phyloP scores from a whole-genome alignment of 768 basidiomycete species.

The Tricholoma bakamatsutake region DNA sequence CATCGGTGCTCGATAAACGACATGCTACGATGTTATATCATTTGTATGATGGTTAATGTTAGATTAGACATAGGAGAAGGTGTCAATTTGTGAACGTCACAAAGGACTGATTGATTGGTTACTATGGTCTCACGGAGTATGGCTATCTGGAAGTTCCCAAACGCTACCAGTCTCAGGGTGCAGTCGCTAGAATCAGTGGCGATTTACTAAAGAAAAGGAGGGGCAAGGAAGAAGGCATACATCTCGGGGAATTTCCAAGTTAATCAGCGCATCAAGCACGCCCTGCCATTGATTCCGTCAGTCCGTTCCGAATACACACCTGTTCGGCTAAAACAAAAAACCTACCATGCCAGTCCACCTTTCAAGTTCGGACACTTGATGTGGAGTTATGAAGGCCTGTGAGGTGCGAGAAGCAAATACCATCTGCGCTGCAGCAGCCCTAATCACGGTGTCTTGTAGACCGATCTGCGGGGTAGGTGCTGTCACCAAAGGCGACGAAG shows the following conservation, averaged over 20 bases:
- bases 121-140: not conserved
- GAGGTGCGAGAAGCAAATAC: constrained; percentile 74
- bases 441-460: constrained; percentile 38
- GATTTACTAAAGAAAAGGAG: not conserved
- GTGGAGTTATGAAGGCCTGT: constrained; percentile 69
- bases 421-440: constrained; percentile 78
- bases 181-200: constrained; percentile 31
- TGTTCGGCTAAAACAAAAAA: not conserved
- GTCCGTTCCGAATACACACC: constrained; percentile 1
- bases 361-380: constrained; percentile 54
- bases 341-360: constrained; percentile 50
- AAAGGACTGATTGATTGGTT: not conserved
- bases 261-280: constrained; percentile 50
- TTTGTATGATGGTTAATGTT: not conserved
- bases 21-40: too few species aligned
- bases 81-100: not conserved
- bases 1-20: not conserved
- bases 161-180: constrained; percentile 53
- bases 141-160: constrained; percentile 35
- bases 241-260: constrained; percentile 40
- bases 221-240: constrained; percentile 31
- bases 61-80: not conserved
- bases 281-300: constrained; percentile 26
- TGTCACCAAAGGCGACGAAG: constrained; percentile 15
- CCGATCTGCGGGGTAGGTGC: constrained; percentile 16